Conservation (phyloP, 495 filamentous ascomycete genomes). For the Lasiosphaeria miniovina region DNA sequence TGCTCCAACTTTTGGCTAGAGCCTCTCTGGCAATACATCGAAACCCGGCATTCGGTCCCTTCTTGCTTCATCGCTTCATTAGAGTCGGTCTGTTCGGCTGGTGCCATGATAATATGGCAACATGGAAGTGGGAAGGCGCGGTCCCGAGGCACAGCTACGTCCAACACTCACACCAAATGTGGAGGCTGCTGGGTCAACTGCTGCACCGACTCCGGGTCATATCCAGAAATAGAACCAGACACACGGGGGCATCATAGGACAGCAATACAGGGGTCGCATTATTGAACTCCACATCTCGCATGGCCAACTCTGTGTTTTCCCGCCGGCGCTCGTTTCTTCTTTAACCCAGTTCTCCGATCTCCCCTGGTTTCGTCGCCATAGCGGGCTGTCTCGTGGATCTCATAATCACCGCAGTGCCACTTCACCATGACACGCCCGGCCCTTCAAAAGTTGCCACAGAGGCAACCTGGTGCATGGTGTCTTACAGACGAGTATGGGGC, state of each 20-base stretch:
- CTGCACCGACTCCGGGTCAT: background rate
- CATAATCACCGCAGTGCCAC: background rate
- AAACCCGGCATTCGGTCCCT: no score
- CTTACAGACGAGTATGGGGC: background rate
- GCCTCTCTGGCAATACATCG: no score
- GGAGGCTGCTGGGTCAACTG: background rate
- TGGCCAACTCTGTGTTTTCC: background rate
- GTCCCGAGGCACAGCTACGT: no score
- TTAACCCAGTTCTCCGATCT: background rate
- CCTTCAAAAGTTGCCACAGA: background rate
- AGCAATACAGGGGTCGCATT: background rate
- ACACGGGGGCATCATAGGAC: background rate
- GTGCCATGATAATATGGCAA: no score
- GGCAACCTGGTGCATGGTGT: background rate
- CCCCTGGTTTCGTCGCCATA: background rate
- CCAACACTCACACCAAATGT: no score
- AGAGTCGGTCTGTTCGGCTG: no score
- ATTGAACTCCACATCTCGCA: slow-evolving; percentile 1
- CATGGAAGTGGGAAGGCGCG: no score
- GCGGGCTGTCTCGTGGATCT: background rate
- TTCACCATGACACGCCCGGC: background rate
- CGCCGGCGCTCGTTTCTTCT: background rate
- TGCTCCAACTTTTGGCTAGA: no score
- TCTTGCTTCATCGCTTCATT: no score
- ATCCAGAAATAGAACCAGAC: background rate